Evolutionary conservation across 495 filamentous ascomycete species (phyloP), one percentile per base, ranked within the genome.

Genomic region (Xylaria telfairii): DNA sequence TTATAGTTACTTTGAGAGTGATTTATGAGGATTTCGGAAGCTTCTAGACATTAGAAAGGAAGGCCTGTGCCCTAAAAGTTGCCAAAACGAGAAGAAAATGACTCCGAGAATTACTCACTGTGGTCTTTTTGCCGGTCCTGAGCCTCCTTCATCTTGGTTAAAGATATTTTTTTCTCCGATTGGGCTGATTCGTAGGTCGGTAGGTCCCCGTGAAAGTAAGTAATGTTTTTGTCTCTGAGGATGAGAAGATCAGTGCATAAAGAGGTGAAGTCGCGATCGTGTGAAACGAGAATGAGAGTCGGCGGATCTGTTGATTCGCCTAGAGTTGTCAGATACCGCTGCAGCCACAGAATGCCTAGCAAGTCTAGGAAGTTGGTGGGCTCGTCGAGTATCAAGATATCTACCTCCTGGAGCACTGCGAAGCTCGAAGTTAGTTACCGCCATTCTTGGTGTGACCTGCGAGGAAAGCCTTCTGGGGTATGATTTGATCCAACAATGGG

Each of bases 361-460:
- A 96, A 85, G 76, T 96, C 93, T 2, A 95, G 83, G 77, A 92
- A 95, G 76, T 95, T 95, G 62, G 93, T 95, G 4, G 93, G 93
- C 74, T 96, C 93, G 82, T 96, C 93, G 21, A 96, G 89, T 60
- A 96, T 91, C 72, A 95, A 85, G 60, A 95, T 88, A 72, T 95
- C 92, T 0, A 91, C 86, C n/a, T 88, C 83, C 73, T 92, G 89
- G 5, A 92, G 83, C 13, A 96, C 59, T 62, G 4, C 59, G 12
- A 41, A 41, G 21, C 12, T 24, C 1, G 37, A 28, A 7, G 59
- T 62, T 8, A 42, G 37, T 28, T 15, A 41, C 42, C 5, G 56
- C n/a, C 8, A 4, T 37, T 17, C 24, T 53, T 21, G 19, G 49
- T n/a, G n/a, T n/a, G n/a, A n/a, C n/a, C n/a, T 51, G 19, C 24